A percentile compares a stretch with the other conserved stretches of the same genome.
These are phyloP conservation scores for Papiliotrema laurentii DNA, from an alignment of 1,284 basidiomycete genomes.

Conservation along the genomic window DNA sequence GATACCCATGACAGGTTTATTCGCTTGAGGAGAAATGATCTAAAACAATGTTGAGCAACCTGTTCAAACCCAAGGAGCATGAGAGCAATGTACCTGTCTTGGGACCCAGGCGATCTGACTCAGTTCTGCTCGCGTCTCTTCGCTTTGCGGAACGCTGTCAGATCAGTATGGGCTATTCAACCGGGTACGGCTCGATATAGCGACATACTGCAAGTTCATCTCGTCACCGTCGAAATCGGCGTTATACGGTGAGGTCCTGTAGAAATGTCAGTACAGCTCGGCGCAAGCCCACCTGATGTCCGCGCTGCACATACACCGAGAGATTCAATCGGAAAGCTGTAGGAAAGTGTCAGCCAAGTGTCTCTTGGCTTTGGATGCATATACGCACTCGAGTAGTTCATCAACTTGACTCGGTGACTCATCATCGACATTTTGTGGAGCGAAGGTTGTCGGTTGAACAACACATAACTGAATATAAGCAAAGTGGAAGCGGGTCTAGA, in stretches of 20 bases:
- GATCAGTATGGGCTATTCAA: slow-evolving; percentile 5
- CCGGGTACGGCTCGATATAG: background rate
- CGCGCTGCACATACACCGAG: slow-evolving; percentile 75
- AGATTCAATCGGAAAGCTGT: slow-evolving; percentile 94
- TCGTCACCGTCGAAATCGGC: slow-evolving; percentile 99
- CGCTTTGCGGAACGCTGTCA: slow-evolving; percentile 86
- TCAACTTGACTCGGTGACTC: slow-evolving; percentile 95
- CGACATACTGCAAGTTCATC: slow-evolving; percentile 97
- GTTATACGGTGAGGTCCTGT: slow-evolving; percentile 56
- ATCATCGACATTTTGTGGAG: slow-evolving; percentile 99
- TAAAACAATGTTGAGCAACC: slow-evolving; percentile 44
- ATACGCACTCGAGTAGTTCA: slow-evolving; percentile 93
- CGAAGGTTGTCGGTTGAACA: slow-evolving; percentile 98
- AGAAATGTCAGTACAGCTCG: slow-evolving; percentile 8
- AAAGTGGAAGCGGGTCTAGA: too few species aligned
- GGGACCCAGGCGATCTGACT: slow-evolving; percentile 99
- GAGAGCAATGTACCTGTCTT: slow-evolving; percentile 61
- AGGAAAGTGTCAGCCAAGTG: slow-evolving; percentile 41
- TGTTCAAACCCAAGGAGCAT: background rate
- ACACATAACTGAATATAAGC: slow-evolving; percentile 62
- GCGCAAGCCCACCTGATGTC: too few species aligned
- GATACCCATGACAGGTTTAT: slow-evolving; percentile 99
- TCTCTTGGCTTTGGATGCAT: background rate
- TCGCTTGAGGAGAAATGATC: slow-evolving; percentile 99
- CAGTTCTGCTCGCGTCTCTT: slow-evolving; percentile 97